phyloP scores from a whole-genome alignment of 2,329 filamentous ascomycete genomes.

The Cercospora zeina region DNA sequence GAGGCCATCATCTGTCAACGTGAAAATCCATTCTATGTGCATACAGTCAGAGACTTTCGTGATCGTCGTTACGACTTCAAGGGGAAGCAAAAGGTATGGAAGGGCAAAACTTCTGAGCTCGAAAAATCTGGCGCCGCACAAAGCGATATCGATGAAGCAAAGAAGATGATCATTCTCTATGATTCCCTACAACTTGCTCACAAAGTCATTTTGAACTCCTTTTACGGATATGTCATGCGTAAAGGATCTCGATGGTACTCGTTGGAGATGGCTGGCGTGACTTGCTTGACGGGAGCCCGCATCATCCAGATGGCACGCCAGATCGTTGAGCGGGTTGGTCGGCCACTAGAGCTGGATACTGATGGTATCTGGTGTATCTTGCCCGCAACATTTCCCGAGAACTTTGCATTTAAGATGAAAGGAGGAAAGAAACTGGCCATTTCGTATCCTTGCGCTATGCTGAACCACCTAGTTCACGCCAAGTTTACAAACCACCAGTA shows the following conservation, averaged over 20 bases:
- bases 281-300: constrained; percentile 89
- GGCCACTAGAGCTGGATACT: constrained; percentile 91
- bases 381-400: constrained; percentile 92
- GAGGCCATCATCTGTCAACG: constrained; percentile 98
- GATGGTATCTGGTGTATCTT: constrained; percentile 99
- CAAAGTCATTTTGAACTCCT: constrained; percentile 98
- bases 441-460: constrained; percentile 97
- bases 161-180: constrained; percentile 97
- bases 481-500: constrained; percentile 98
- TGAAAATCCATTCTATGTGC: constrained; percentile 97
- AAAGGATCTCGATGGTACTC: constrained; percentile 99
- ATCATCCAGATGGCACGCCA: constrained; percentile 97
- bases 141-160: constrained; percentile 83
- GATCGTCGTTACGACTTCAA: constrained; percentile 99
- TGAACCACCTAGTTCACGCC: constrained; percentile 94
- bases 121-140: constrained; percentile 77
- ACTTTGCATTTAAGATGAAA: constrained; percentile 90
- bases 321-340: constrained; percentile 87
- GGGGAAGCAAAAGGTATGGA: constrained; percentile 97
- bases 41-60: constrained; percentile 93
- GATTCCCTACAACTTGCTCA: constrained; percentile 95
- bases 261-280: constrained; percentile 98
- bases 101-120: constrained; percentile 86
- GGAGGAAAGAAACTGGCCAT: constrained; percentile 96
- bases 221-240: constrained; percentile 99